phyloP scores from a whole-genome alignment of 306 rosid species.

The Vigna unguiculata region DNA sequence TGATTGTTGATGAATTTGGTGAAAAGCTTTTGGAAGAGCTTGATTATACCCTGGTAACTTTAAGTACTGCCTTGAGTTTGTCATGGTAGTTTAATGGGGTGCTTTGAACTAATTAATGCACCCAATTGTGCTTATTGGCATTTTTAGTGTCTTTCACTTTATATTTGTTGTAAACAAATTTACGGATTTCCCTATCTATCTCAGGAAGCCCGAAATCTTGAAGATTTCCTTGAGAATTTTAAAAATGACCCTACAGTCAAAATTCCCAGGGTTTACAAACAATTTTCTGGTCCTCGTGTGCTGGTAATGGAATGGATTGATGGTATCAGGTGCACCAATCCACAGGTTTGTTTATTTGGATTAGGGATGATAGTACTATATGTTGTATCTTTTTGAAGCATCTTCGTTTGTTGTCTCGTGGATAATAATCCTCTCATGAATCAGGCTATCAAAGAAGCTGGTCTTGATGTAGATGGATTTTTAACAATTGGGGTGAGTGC shows the following conservation, averaged over 20 bases:
- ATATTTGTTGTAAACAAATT: constrained; percentile 21
- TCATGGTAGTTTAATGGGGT: constrained; percentile 31
- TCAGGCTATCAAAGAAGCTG: constrained; percentile 91
- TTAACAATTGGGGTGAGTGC: constrained; percentile 98
- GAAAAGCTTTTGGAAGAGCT: constrained; percentile 99
- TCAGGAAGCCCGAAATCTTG: constrained; percentile 98
- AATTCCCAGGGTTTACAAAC: constrained; percentile 88
- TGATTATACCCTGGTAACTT: constrained; percentile 90
- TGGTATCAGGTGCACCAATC: constrained; percentile 95
- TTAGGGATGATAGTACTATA: constrained; percentile 34
- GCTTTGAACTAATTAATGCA: constrained; percentile 33
- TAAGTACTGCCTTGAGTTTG: constrained; percentile 45
- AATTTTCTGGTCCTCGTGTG: constrained; percentile 84
- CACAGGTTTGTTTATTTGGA: constrained; percentile 70
- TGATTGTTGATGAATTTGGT: constrained; percentile 98
- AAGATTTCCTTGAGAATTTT: constrained; percentile 94
- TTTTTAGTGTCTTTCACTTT: constrained; percentile 6
- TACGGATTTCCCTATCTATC: constrained; percentile 39
- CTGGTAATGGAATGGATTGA: constrained; percentile 99
- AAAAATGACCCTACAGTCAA: constrained; percentile 92
- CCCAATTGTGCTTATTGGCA: constrained; percentile 21
- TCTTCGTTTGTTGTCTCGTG: constrained; percentile 29
- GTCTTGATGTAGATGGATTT: constrained; percentile 87
- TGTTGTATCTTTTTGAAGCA: constrained; percentile 7
- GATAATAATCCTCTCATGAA: constrained; percentile 45